Conservation (phyloP, 2,329 filamentous ascomycete genomes). For the Dactylonectria estremocensis region DNA sequence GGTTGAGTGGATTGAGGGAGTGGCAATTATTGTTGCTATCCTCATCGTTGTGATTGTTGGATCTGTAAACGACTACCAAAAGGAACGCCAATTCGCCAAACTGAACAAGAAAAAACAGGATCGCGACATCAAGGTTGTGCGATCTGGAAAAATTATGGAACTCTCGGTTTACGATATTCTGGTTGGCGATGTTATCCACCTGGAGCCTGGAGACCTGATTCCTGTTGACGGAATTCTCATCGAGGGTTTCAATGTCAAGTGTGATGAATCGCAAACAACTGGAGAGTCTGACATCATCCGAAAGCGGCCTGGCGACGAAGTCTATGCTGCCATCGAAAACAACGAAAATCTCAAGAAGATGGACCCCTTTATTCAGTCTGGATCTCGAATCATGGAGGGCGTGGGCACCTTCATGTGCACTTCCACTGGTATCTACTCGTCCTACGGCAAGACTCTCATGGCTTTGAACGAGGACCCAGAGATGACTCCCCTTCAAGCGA, state of each 20-base stretch:
- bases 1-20: slow-evolving; percentile 86
- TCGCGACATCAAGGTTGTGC: slow-evolving; percentile 79
- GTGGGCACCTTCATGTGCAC: slow-evolving; percentile 83
- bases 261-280: slow-evolving; percentile 85
- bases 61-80: slow-evolving; percentile 85
- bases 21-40: slow-evolving; percentile 87
- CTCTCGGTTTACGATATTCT: slow-evolving; percentile 79
- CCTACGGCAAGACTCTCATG: slow-evolving; percentile 83
- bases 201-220: slow-evolving; percentile 83
- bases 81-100: slow-evolving; percentile 84
- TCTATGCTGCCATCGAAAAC: slow-evolving; percentile 78
- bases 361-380: slow-evolving; percentile 90
- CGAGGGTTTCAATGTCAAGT: slow-evolving; percentile 81
- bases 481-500: slow-evolving; percentile 83
- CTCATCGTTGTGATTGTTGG: slow-evolving; percentile 83
- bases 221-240: slow-evolving; percentile 83
- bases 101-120: slow-evolving; percentile 86
- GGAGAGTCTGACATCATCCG: slow-evolving; percentile 83
- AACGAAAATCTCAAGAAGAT: slow-evolving; percentile 78
- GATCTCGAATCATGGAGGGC: slow-evolving; percentile 82
- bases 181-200: slow-evolving; percentile 78
- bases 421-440: slow-evolving; percentile 80
- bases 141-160: slow-evolving; percentile 79
- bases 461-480: slow-evolving; percentile 81
- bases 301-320: slow-evolving; percentile 77